These are phyloP conservation scores for Alternaria longipes DNA, from an alignment of 2,329 filamentous ascomycete species.

Conservation along the genomic window DNA sequence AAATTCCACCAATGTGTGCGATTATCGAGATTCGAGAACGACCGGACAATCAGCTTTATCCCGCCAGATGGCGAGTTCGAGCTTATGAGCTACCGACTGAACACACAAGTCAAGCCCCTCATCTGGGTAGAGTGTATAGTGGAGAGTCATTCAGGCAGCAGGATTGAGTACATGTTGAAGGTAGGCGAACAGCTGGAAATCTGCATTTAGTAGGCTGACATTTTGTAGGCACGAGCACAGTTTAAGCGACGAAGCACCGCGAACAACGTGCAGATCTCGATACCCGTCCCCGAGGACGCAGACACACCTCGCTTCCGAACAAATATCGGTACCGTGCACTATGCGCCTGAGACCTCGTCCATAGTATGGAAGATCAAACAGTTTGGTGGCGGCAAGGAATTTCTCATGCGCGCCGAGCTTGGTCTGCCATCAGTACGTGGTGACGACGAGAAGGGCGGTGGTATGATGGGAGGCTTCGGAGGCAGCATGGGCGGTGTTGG, in stretches of 20 bases:
- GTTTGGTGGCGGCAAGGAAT: slow-evolving; percentile 98
- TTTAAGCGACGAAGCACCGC: slow-evolving; percentile 98
- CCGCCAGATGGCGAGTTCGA: slow-evolving; percentile 98
- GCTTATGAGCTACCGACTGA: slow-evolving; percentile 98
- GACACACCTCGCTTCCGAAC: slow-evolving; percentile 96
- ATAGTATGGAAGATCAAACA: slow-evolving; percentile 99
- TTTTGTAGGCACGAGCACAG: slow-evolving; percentile 78
- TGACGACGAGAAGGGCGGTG: slow-evolving; percentile 93
- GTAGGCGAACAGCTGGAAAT: slow-evolving; percentile 43
- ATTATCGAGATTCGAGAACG: slow-evolving; percentile 95
- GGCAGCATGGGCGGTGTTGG: slow-evolving; percentile 94
- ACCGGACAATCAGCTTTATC: slow-evolving; percentile 98
- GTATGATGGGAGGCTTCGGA: slow-evolving; percentile 97
- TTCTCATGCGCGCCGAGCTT: slow-evolving; percentile 96
- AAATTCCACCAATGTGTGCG: slow-evolving; percentile 99
- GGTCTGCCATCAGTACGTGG: slow-evolving; percentile 93
- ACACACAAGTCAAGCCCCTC: slow-evolving; percentile 97
- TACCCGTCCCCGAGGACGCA: slow-evolving; percentile 96
- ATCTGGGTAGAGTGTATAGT: slow-evolving; percentile 99
- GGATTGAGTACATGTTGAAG: slow-evolving; percentile 99
- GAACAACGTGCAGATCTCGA: slow-evolving; percentile 98
- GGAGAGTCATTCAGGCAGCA: slow-evolving; percentile 91
- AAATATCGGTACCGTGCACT: slow-evolving; percentile 96
- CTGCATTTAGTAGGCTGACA: slow-evolving; percentile 10
- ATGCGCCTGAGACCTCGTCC: slow-evolving; percentile 94